A percentile compares a stretch with the other conserved stretches of the same genome.
phyloP scores from a whole-genome alignment of 2,329 filamentous ascomycete species.

The Sarocladiaceae sp. region DNA sequence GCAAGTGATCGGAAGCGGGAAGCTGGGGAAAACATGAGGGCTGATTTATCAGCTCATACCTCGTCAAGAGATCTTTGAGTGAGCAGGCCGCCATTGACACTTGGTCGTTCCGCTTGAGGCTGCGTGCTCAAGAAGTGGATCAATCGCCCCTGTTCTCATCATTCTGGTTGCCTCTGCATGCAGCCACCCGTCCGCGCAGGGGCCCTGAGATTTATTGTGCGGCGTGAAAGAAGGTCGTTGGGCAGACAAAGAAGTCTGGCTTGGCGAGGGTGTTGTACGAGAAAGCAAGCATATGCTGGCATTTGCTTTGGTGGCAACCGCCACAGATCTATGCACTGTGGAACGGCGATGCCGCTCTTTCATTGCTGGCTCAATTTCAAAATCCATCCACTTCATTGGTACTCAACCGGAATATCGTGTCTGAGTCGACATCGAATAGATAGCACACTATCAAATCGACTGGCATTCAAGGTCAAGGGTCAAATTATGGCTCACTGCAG shows the following conservation, averaged over 20 bases:
- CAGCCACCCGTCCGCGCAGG: constrained; percentile 7
- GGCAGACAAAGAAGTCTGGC: not conserved
- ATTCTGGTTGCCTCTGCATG: not conserved
- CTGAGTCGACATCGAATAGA: too few relatives aligned
- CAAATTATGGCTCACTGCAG: too few relatives aligned
- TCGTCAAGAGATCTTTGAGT: not conserved
- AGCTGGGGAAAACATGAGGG: not conserved
- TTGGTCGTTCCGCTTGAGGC: not conserved
- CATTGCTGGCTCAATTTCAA: too few relatives aligned
- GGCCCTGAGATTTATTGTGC: constrained; percentile 1
- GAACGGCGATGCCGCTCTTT: not conserved
- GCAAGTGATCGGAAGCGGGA: not conserved
- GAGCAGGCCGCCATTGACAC: not conserved
- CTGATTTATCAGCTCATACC: not conserved
- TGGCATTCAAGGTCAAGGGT: too few relatives aligned
- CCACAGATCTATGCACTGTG: constrained; percentile 8
- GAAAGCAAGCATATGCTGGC: not conserved
- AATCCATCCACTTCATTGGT: too few relatives aligned
- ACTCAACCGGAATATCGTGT: too few relatives aligned
- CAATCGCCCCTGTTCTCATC: not conserved
- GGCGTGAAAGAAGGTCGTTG: not conserved
- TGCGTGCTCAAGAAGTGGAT: not conserved
- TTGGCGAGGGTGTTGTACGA: not conserved
- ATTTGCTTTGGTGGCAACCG: constrained; percentile 3
- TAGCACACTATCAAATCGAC: too few relatives aligned